phyloP scores from a whole-genome alignment of 257 asterid genomes.

The Solanum appendiculatum region DNA sequence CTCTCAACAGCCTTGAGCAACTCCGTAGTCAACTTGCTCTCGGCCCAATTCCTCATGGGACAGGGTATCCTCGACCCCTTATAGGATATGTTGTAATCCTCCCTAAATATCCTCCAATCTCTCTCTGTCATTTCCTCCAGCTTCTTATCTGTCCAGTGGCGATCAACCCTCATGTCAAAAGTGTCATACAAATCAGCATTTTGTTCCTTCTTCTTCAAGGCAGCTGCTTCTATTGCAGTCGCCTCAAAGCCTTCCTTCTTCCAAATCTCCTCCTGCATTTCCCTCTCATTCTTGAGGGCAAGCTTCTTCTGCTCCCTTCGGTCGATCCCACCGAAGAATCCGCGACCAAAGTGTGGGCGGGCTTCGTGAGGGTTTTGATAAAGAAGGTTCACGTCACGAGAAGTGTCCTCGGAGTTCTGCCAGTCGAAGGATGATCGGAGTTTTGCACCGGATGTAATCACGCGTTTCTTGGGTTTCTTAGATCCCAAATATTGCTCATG shows the following conservation, averaged over 20 bases:
- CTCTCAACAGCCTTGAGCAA: constrained; percentile 39
- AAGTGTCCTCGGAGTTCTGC: constrained; percentile 51
- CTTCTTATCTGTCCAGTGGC: constrained; percentile 44
- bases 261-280: constrained; percentile 23
- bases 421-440: constrained; percentile 39
- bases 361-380: constrained; percentile 48
- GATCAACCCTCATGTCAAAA: constrained; percentile 47
- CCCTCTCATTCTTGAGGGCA: constrained; percentile 35
- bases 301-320: constrained; percentile 47
- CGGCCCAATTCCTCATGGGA: constrained; percentile 51
- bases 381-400: constrained; percentile 38
- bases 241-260: constrained; percentile 37
- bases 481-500: constrained; percentile 31
- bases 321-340: constrained; percentile 40
- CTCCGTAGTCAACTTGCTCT: constrained; percentile 31
- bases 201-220: constrained; percentile 42
- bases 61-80: constrained; percentile 48
- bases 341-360: constrained; percentile 34
- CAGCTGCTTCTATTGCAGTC: constrained; percentile 38
- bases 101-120: neutral
- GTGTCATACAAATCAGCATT: constrained; percentile 42
- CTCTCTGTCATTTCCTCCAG: neutral
- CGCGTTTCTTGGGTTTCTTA: constrained; percentile 41
- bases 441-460: constrained; percentile 19
- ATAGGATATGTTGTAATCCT: constrained; percentile 3